phyloP scores from a whole-genome alignment of 176 grass and related monocot species.

The Hordeum marinum region DNA sequence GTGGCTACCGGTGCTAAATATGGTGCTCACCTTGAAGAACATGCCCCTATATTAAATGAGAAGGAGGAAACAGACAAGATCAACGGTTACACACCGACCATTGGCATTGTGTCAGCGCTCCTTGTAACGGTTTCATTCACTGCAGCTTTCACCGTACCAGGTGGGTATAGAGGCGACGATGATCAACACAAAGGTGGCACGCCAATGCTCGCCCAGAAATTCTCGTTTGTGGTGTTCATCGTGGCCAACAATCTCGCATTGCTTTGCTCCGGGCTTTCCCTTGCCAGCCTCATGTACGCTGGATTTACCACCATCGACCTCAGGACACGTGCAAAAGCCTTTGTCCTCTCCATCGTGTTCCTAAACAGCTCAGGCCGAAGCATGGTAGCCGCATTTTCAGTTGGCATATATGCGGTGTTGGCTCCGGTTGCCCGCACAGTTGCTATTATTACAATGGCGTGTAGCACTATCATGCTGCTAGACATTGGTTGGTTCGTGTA shows the following conservation, averaged over 20 bases:
- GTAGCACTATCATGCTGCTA: not conserved
- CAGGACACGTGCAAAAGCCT: constrained; percentile 1
- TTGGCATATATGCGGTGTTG: not conserved
- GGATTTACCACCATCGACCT: constrained; percentile 27
- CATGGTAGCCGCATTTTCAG: not conserved
- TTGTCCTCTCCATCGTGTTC: not conserved
- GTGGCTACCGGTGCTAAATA: not conserved
- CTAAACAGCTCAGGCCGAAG: not conserved
- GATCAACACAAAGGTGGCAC: not conserved
- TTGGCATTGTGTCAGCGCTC: constrained; percentile 20
- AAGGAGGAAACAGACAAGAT: constrained; percentile 15
- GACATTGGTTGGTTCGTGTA: not conserved
- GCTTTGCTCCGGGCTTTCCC: not conserved
- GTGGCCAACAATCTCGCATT: not conserved
- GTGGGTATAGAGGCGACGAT: not conserved
- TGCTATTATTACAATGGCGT: not conserved
- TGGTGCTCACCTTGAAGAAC: not conserved
- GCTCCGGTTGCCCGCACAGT: not conserved
- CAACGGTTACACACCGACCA: constrained; percentile 11
- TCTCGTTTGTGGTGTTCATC: not conserved
- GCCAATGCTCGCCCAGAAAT: not conserved
- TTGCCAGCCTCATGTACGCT: constrained; percentile 35
- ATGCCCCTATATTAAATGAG: not conserved
- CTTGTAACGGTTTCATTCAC: constrained; percentile 25
- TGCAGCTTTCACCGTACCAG: not conserved